Conservation (phyloP, 148 eudicot species). For the Pouteria glomerata region DNA sequence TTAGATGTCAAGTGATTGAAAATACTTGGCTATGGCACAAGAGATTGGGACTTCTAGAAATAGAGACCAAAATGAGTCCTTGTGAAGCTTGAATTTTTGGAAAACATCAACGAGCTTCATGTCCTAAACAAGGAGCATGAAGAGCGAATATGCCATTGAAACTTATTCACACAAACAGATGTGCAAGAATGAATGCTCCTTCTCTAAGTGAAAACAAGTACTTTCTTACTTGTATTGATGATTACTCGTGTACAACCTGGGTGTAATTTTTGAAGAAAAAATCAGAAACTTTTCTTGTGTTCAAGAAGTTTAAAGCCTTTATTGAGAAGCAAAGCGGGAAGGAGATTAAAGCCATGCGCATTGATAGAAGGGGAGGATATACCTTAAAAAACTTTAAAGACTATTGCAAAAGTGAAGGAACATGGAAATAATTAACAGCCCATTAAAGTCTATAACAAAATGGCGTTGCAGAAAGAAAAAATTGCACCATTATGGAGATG, state of each 20-base stretch:
- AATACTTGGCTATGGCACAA: background rate
- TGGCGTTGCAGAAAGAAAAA: background rate
- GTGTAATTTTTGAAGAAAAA: no score
- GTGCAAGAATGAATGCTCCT: background rate
- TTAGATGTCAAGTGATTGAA: background rate
- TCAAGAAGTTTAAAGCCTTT: no score
- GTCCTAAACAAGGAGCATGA: background rate
- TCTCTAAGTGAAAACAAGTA: background rate
- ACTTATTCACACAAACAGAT: background rate
- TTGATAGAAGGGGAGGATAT: background rate
- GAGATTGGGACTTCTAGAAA: background rate
- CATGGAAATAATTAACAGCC: background rate
- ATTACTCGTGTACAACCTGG: background rate
- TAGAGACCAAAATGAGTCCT: background rate
- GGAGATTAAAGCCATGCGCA: background rate
- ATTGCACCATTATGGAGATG: background rate
- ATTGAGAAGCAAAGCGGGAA: background rate
- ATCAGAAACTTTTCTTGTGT: no score
- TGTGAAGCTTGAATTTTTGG: background rate
- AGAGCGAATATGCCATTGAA: background rate
- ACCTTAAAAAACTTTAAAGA: background rate
- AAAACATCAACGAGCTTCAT: background rate
- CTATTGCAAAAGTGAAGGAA: background rate
- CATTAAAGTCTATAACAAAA: background rate
- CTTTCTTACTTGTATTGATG: background rate